These are phyloP conservation scores for Helotiales sp. DNA, from an alignment of 2,329 filamentous ascomycete genomes.

Conservation along the genomic window DNA sequence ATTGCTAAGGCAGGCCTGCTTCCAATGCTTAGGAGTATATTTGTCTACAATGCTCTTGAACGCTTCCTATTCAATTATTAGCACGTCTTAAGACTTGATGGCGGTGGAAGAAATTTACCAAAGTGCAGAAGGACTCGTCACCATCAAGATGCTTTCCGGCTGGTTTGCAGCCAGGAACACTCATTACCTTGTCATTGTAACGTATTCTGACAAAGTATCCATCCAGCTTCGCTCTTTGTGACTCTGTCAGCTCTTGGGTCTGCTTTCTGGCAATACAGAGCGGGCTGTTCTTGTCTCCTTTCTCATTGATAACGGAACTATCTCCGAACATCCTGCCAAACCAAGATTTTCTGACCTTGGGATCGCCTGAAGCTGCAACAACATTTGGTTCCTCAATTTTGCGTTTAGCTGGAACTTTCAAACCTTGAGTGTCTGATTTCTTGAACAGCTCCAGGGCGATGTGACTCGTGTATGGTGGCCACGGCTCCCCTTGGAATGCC, in stretches of 20 bases:
- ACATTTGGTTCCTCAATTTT: conserved; percentile 1
- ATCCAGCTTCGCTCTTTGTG: conserved; percentile 61
- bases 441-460: conserved; percentile 89
- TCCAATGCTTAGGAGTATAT: conserved; percentile 83
- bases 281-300: conserved; percentile 26
- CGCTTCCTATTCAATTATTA: conserved; percentile 56
- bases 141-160: conserved; percentile 81
- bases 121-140: conserved; percentile 86
- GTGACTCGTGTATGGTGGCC: conserved; percentile 94
- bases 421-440: conserved; percentile 40
- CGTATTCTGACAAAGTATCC: conserved; percentile 86
- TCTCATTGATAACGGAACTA: conserved; percentile 21
- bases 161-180: conserved; percentile 76
- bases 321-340: conserved; percentile 29
- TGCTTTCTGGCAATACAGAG: conserved; percentile 61
- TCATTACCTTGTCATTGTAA: conserved; percentile 85
- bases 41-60: conserved; percentile 94
- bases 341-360: conserved; percentile 25
- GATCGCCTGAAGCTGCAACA: not conserved
- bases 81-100: not conserved
- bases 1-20: conserved; percentile 58
- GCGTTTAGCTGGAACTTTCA: conserved; percentile 29
- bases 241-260: conserved; percentile 52
- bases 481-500: conserved; percentile 69
- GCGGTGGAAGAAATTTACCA: conserved; percentile 48